Conservation (phyloP, 345 rosid genomes). For the Gossypium raimondii region DNA sequence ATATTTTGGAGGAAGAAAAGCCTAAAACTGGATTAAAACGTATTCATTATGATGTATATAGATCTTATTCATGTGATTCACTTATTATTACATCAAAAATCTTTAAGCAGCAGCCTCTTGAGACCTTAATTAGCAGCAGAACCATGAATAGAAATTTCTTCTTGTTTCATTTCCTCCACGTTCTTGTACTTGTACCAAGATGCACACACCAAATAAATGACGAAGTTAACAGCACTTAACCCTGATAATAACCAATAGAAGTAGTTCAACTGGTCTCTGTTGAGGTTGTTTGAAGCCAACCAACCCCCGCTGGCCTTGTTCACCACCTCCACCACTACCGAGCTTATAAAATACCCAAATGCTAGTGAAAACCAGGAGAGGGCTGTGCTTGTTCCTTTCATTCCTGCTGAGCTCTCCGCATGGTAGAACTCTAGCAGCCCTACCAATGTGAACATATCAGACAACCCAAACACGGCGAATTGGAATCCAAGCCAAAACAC, state of each 20-base stretch:
- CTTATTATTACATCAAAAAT: not conserved
- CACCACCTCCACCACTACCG: slow-evolving; percentile 46
- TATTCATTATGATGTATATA: too few species aligned
- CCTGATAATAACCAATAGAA: slow-evolving; percentile 37
- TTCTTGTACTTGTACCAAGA: slow-evolving; percentile 59
- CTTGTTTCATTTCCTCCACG: slow-evolving; percentile 25
- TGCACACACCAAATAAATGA: slow-evolving; percentile 48
- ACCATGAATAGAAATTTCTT: slow-evolving; percentile 3
- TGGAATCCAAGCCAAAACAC: slow-evolving; percentile 62
- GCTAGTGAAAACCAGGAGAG: slow-evolving; percentile 53
- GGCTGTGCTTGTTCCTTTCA: slow-evolving; percentile 52
- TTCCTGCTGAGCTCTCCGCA: slow-evolving; percentile 51
- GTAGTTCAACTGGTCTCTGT: slow-evolving; percentile 28
- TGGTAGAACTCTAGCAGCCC: slow-evolving; percentile 62
- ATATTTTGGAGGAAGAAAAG: not conserved
- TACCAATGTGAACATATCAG: slow-evolving; percentile 55
- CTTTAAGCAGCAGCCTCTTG: slow-evolving; percentile 13
- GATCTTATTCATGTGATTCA: not conserved
- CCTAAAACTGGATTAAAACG: too few species aligned
- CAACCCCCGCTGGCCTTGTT: slow-evolving; percentile 53
- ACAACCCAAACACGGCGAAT: slow-evolving; percentile 48
- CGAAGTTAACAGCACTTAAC: slow-evolving; percentile 36
- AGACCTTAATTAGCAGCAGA: slow-evolving; percentile 7
- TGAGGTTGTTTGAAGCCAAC: slow-evolving; percentile 27
- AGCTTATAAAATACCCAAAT: slow-evolving; percentile 53